Percentiles rank a stretch among this genome's conserved stretches.
Conservation (phyloP, 2,329 filamentous ascomycete genomes). For the Aureobasidium sp. region DNA sequence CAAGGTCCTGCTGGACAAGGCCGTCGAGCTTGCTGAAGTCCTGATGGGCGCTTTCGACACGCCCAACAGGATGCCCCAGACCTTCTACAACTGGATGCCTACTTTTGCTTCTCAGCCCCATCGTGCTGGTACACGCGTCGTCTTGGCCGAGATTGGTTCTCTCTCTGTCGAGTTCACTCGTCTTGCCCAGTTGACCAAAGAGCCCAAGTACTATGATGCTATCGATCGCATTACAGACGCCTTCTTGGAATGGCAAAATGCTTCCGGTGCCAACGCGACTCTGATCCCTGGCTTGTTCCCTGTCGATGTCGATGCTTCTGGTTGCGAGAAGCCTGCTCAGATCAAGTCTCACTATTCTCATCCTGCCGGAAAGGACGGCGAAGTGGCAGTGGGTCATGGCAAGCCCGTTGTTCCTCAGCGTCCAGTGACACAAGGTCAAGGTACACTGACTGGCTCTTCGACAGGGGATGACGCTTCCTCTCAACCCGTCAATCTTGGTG, state of each 20-base stretch:
- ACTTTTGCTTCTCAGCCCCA: conserved; percentile 55
- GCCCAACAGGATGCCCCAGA: conserved; percentile 82
- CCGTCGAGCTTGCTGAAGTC: conserved; percentile 69
- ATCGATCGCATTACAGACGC: conserved; percentile 77
- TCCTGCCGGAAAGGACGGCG: not conserved
- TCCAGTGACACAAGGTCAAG: not conserved
- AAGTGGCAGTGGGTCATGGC: conserved; percentile 3
- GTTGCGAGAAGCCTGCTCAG: conserved; percentile 56
- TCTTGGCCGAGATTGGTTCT: conserved; percentile 65
- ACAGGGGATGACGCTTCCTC: not conserved
- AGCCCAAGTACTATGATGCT: conserved; percentile 82
- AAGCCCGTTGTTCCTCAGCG: not conserved
- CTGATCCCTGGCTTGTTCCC: conserved; percentile 74
- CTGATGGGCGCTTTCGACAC: conserved; percentile 82
- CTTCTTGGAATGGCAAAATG: conserved; percentile 62
- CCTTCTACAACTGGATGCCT: conserved; percentile 72
- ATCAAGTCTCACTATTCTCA: conserved; percentile 10
- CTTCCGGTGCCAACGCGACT: conserved; percentile 42
- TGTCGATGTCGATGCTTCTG: conserved; percentile 65
- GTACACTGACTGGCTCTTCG: not conserved
- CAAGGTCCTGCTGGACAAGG: conserved; percentile 63
- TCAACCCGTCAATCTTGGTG: conserved; percentile 5
- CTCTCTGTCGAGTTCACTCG: conserved; percentile 84
- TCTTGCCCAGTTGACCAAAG: conserved; percentile 73
- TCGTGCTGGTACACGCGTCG: conserved; percentile 47